Conservation (phyloP, 352 stramenopile genomes). For the Lagenidium giganteum region DNA sequence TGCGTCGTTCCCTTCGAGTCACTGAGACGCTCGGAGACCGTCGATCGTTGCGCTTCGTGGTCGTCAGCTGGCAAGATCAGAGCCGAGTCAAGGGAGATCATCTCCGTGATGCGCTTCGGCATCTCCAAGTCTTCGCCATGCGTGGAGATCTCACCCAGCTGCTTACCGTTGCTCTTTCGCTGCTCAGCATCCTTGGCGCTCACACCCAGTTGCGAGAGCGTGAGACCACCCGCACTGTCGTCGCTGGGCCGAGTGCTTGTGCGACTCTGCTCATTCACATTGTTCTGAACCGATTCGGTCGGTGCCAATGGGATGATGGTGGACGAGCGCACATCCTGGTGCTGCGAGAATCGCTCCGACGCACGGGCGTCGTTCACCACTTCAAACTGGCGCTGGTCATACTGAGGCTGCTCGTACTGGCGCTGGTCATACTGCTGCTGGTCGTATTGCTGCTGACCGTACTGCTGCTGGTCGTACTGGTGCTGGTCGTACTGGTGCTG, state of each 20-base stretch:
- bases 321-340: neutral
- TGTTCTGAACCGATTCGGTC: neutral
- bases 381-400: too few species aligned
- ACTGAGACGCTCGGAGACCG: too few species aligned
- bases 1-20: too few species aligned
- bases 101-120: slow-evolving; percentile 15
- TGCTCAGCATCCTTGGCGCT: slow-evolving; percentile 13
- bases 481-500: too few species aligned
- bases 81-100: slow-evolving; percentile 16
- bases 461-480: too few species aligned
- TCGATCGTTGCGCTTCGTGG: too few species aligned
- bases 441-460: too few species aligned
- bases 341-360: neutral
- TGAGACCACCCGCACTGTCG: slow-evolving; percentile 9
- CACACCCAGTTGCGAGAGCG: slow-evolving; percentile 16
- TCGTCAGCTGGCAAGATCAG: slow-evolving; percentile 5
- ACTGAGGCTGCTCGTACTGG: too few species aligned
- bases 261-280: too few species aligned
- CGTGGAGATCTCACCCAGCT: slow-evolving; percentile 6
- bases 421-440: too few species aligned
- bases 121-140: slow-evolving; percentile 1
- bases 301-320: neutral
- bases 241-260: neutral
- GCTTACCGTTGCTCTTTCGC: slow-evolving; percentile 7
- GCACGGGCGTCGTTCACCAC: too few species aligned